Base-by-base conservation (phyloP, 495 filamentous ascomycete genomes). In the Penicillium tannophilum region DNA sequence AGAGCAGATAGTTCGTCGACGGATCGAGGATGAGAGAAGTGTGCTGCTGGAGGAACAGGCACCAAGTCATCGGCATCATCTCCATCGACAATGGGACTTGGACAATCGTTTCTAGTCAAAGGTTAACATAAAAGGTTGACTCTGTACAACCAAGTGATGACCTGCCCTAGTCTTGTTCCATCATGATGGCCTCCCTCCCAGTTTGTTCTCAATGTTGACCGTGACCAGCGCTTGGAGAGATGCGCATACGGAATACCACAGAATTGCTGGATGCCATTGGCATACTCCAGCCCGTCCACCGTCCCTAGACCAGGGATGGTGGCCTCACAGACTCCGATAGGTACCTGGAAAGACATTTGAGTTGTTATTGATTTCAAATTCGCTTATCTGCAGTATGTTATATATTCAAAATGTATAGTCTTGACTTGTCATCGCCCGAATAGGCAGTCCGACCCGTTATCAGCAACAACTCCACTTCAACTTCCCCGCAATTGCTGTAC, bases 401-500 rank as follows among this genome's bases (percentile, higher is more conserved):
- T 28, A 28, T 28, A 20, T 5, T 44, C 33, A 39, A 28, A 20
- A 16, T n/a, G 28, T 44, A 17, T 26, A 24, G 30, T 30, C 36
- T 19, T 11, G 31, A 19, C 30, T 39, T 20, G 5, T 41, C 26
- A 42, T 54, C 39, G 46, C 62, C 41, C 42, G 55, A 61, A 53
- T 11, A 48, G 60, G 67, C 54, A 70, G 56, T 52, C 59, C 23
- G 64, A 70, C 69, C 49, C 65, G 45, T 44, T 48, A 60, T 61
- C 56, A 46, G 35, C 55, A 59, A 33, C n/a, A 28, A 44, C 39
- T 52, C 52, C 54, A 54, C 59, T 46, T 41, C 11, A 41, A 16
- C 4, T 41, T 41, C 62, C 63, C 64, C 64, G 61, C 64, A 63
- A 56, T 55, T 11, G 11, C 20, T 43, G 14, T 54, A 54, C 35